Percentiles rank a stretch among this genome's conserved stretches.
These are phyloP conservation scores for Kazachstania psychrophila DNA, from an alignment of 805 yeast species.

Conservation along the genomic window DNA sequence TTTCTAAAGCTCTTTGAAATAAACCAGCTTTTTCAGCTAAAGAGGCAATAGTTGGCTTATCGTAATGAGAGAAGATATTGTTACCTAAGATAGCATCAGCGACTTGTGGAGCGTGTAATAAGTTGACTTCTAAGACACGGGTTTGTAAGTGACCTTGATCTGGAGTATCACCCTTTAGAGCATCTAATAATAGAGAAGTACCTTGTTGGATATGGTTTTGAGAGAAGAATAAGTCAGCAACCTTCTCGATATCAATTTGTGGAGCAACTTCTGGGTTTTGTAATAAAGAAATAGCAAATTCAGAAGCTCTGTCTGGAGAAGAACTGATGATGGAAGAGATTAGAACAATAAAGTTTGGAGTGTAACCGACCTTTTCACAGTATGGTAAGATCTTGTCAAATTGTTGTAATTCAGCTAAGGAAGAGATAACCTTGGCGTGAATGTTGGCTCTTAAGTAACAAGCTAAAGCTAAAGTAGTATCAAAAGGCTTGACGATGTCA, in stretches of 20 bases:
- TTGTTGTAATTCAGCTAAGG: slow-evolving; percentile 91
- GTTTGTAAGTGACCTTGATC: slow-evolving; percentile 95
- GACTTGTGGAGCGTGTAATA: slow-evolving; percentile 96
- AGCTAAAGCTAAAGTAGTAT: slow-evolving; percentile 77
- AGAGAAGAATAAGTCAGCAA: slow-evolving; percentile 88
- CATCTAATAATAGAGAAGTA: slow-evolving; percentile 92
- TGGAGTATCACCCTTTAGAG: slow-evolving; percentile 86
- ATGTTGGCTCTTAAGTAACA: slow-evolving; percentile 77
- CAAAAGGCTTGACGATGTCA: slow-evolving; percentile 86
- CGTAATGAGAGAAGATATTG: slow-evolving; percentile 91
- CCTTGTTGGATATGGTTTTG: slow-evolving; percentile 96
- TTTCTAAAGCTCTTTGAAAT: slow-evolving; percentile 91
- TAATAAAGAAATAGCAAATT: slow-evolving; percentile 83
- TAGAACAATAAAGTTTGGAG: slow-evolving; percentile 83
- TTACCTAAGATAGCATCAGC: slow-evolving; percentile 98
- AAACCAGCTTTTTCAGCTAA: slow-evolving; percentile 95
- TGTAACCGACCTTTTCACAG: slow-evolving; percentile 78
- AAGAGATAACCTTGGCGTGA: slow-evolving; percentile 82
- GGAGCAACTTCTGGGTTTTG: slow-evolving; percentile 50
- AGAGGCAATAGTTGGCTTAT: slow-evolving; percentile 83
- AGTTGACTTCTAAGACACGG: slow-evolving; percentile 81
- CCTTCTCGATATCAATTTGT: slow-evolving; percentile 67
- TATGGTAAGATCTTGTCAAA: slow-evolving; percentile 92
- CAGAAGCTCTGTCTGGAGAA: slow-evolving; percentile 97
- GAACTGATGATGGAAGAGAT: slow-evolving; percentile 85